A percentile compares a stretch with the other conserved stretches of the same genome.
phyloP scores from a whole-genome alignment of 1,284 basidiomycete species.

The Cryptococcus amylolentus region DNA sequence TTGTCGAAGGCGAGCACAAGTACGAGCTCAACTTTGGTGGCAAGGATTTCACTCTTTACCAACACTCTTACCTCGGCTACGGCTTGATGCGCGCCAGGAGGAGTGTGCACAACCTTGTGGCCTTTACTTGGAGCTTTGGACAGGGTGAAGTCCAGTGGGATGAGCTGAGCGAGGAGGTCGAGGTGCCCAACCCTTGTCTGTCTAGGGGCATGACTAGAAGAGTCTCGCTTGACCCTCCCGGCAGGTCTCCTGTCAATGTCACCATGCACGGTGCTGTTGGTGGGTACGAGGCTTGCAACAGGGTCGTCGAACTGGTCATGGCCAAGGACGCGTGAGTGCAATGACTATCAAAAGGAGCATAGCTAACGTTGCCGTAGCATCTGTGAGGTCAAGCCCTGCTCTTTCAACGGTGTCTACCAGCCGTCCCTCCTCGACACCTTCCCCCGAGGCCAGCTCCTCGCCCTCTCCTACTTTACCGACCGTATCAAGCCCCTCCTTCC shows the following conservation, averaged over 20 bases:
- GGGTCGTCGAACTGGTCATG: slow-evolving; percentile 84
- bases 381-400: slow-evolving; percentile 86
- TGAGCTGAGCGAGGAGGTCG: slow-evolving; percentile 40
- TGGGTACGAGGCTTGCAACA: slow-evolving; percentile 78
- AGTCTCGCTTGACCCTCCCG: slow-evolving; percentile 68
- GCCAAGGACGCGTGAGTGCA: slow-evolving; percentile 84
- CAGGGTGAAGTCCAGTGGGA: slow-evolving; percentile 51
- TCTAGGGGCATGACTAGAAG: slow-evolving; percentile 62
- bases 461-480: slow-evolving; percentile 97
- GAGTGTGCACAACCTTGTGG: slow-evolving; percentile 82
- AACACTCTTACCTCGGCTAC: slow-evolving; percentile 94
- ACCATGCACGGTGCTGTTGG: slow-evolving; percentile 79
- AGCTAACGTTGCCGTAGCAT: slow-evolving; percentile 54
- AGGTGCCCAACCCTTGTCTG: slow-evolving; percentile 76
- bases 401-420: slow-evolving; percentile 96
- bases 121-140: slow-evolving; percentile 68
- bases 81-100: slow-evolving; percentile 87
- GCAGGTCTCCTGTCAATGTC: slow-evolving; percentile 58
- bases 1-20: slow-evolving; percentile 89
- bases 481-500: slow-evolving; percentile 76
- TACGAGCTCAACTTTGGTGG: slow-evolving; percentile 79
- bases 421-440: slow-evolving; percentile 90
- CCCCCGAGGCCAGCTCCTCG: slow-evolving; percentile 69
- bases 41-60: slow-evolving; percentile 70
- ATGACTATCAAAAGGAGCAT: slow-evolving; percentile 2